These are phyloP conservation scores for Leptosphaerulina australis DNA, from an alignment of 2,329 filamentous ascomycete species.

Conservation along the genomic window DNA sequence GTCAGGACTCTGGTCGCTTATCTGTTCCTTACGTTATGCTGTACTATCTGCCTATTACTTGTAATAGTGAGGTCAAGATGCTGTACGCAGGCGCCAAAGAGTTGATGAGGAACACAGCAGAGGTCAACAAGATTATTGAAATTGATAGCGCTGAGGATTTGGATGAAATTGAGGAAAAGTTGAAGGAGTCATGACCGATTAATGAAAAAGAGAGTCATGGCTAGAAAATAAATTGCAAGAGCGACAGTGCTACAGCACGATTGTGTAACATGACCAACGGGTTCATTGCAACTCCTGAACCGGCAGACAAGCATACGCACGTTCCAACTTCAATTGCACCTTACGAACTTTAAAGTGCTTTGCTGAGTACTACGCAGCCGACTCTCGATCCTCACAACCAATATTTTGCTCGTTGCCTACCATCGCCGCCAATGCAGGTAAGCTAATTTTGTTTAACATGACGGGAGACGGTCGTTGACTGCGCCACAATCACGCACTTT, in stretches of 20 bases:
- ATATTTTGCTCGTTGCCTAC: not conserved
- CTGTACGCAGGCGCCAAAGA: conserved; percentile 96
- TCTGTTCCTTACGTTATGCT: conserved; percentile 93
- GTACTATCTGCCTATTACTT: conserved; percentile 92
- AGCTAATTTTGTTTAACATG: not conserved
- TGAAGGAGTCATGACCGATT: conserved; percentile 46
- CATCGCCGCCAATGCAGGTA: not conserved
- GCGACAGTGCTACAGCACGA: not conserved
- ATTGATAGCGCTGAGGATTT: conserved; percentile 81
- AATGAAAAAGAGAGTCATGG: not conserved
- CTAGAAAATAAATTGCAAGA: not conserved
- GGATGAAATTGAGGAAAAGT: conserved; percentile 75
- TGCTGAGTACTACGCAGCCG: not conserved
- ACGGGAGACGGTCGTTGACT: not conserved
- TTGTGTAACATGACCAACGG: not conserved
- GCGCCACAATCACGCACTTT: not conserved
- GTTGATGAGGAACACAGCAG: conserved; percentile 88
- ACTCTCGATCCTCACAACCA: not conserved
- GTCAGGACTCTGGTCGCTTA: conserved; percentile 77
- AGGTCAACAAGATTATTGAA: conserved; percentile 87
- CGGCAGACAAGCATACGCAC: not conserved
- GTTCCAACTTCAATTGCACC: not conserved
- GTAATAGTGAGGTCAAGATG: conserved; percentile 87
- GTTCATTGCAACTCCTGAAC: not conserved
- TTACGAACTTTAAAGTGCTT: not conserved